Evolutionary conservation across 495 filamentous ascomycete genomes (phyloP), one percentile per base, ranked within the genome.

Genomic region (Aspergillus sparsus): DNA sequence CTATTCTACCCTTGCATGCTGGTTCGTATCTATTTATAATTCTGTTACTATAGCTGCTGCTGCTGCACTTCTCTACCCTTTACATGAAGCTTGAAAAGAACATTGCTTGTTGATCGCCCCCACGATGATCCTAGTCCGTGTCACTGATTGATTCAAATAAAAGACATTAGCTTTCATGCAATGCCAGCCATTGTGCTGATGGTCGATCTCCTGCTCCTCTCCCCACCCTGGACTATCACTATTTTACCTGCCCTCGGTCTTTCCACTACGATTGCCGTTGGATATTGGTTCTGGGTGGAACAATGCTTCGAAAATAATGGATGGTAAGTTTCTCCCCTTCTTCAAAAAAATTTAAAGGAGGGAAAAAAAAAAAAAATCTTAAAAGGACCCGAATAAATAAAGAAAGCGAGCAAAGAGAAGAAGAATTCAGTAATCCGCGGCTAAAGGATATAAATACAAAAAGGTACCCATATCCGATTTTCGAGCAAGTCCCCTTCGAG

Each of bases 201-300:
- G 21, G 61, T 87, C 47, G 92, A 96, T 66, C 66, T 92, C 2
- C 76, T 97, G 0, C 74, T 94, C 27, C 74, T 96, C 11, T 88
- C 85, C 13, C 92, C 92, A 6, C 92, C 92, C 0, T 96, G 90
- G 89, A 88, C 87, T 0, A 83, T 92, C 42, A 77, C 78, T 32
- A 75, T 77, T 10, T 65, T 87, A 0, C 82, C 85, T 4, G 82
- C 87, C 0, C 74, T 92, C 45, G 77, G 78, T 0, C 62, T 92
- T 44, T 91, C 87, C 55, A 77, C 79, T 34, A 64, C 67, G 15
- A 75, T 95, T 58, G 90, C 90, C 2, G 83, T 91, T 55, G 72
- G 77, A 12, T 97, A 97, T 72, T 97, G 90, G 90, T 82, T 87
- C 57, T 96, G 92, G 92, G 83, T 96, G 7, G 91, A 97, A 69